Conservation (phyloP, 2,329 filamentous ascomycete species). For the Fusarium tjaetaba region DNA sequence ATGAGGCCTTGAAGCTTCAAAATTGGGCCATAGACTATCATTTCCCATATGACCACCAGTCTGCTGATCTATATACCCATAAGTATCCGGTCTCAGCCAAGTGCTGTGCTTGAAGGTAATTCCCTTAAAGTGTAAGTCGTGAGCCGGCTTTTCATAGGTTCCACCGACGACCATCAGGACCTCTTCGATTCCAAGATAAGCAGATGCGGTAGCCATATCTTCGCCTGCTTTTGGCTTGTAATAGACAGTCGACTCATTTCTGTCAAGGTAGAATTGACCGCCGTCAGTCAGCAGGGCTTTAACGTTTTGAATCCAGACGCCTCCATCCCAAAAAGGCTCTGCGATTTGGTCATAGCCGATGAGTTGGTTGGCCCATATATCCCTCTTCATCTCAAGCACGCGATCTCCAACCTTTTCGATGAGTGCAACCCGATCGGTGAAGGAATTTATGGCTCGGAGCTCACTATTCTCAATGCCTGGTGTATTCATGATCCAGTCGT, state of each 20-base stretch:
- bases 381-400: background rate
- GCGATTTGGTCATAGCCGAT: slow-evolving; percentile 7
- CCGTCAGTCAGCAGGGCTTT: background rate
- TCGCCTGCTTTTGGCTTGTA: background rate
- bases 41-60: slow-evolving; percentile 4
- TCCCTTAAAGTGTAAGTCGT: background rate
- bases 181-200: background rate
- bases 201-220: background rate
- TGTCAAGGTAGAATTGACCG: slow-evolving; percentile 2
- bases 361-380: slow-evolving; percentile 5
- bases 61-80: slow-evolving; percentile 1
- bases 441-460: background rate
- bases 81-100: background rate
- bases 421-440: background rate
- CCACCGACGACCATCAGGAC: background rate
- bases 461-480: slow-evolving; percentile 1
- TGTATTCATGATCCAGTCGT: background rate
- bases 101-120: slow-evolving; percentile 6
- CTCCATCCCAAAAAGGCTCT: slow-evolving; percentile 5
- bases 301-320: slow-evolving; percentile 1
- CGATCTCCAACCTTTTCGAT: background rate
- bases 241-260: background rate
- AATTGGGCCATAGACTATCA: background rate
- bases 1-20: background rate
- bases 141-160: background rate